Evolutionary conservation across 331 rosid genomes (phyloP), one percentile per base, ranked within the genome.

Genomic region (Erythrophleum ivorense): DNA sequence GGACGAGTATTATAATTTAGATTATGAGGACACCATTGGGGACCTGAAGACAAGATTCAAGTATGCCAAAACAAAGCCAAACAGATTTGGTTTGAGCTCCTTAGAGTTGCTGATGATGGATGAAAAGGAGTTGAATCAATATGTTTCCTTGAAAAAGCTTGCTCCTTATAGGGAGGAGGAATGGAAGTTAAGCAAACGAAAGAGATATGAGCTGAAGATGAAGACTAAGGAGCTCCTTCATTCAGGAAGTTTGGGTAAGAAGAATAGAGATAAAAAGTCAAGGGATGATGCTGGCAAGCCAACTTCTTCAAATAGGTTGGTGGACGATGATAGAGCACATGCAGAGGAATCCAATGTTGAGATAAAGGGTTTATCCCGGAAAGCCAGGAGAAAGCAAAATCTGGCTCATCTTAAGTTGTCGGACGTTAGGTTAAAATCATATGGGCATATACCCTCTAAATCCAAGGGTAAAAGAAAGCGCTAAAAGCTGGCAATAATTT

Each of bases 11-110:
- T 92, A 92, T 84, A 89, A 91, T 57, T 79, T 96, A 80, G 98
- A 96, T 83, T 93, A 91, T 6, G 99, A 96, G 87, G 98, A 88
- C 85, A 86, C 97, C 41, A 85, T 96, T 75, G 98, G 94, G 57
- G 99, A 96, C 81, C 74, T 96, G 87, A 96, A 92, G 87, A 92
- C 99, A 7, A 84, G 99, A 85, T 96, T 96, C 87, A 92, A 90
- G 92, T 93, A 96, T 65, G 90, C 97, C 18, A 96, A 96, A 85
- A 92, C 88, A 74, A 90, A 80, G 75, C 86, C 95, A 24, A 90
- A 84, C 80, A 86, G 91, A 66, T 93, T 79, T 75, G 99, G 99
- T 58, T 77, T 96, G 81, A 84, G 70, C 69, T 40, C 89, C 63
- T 59, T 80, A 2, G 97, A 93, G 85, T 64, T 96, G 72, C 70